Conservation (phyloP, 768 basidiomycete genomes). For the Psilocybe subaeruginosa region DNA sequence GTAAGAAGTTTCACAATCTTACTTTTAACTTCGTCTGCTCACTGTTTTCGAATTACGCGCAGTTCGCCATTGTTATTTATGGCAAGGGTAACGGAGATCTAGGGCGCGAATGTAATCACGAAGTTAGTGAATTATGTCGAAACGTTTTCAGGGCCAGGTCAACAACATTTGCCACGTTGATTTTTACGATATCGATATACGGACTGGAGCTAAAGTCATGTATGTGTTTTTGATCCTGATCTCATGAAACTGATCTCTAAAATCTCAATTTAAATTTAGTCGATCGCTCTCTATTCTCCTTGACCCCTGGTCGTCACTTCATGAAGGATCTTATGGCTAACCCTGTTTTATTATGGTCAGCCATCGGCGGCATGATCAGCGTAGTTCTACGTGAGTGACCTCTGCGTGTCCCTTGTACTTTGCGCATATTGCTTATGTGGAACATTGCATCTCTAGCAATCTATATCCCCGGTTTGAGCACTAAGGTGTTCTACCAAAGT, state of each 20-base stretch:
- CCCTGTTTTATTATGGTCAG: slow-evolving; percentile 37
- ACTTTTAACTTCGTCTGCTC: neutral
- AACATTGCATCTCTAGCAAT: slow-evolving; percentile 27
- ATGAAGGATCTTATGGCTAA: slow-evolving; percentile 39
- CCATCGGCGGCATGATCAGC: slow-evolving; percentile 36
- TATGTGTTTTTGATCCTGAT: slow-evolving; percentile 19
- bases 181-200: slow-evolving; percentile 39
- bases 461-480: slow-evolving; percentile 41
- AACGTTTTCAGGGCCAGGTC: slow-evolving; percentile 39
- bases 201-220: slow-evolving; percentile 41
- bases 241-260: slow-evolving; percentile 25
- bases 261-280: slow-evolving; percentile 20
- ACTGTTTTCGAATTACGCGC: neutral
- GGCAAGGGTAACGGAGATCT: slow-evolving; percentile 34
- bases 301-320: slow-evolving; percentile 37
- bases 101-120: slow-evolving; percentile 35
- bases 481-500: slow-evolving; percentile 38
- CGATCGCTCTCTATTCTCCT: slow-evolving; percentile 39
- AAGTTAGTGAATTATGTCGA: slow-evolving; percentile 25
- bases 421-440: neutral
- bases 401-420: neutral
- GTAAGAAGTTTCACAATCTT: slow-evolving; percentile 24
- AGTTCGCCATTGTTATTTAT: slow-evolving; percentile 42
- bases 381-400: slow-evolving; percentile 37
- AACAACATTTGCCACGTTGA: slow-evolving; percentile 39